Percentiles rank a stretch among this genome's conserved stretches.
phyloP scores from a whole-genome alignment of 495 filamentous ascomycete species.

The Rusavskia elegans region DNA sequence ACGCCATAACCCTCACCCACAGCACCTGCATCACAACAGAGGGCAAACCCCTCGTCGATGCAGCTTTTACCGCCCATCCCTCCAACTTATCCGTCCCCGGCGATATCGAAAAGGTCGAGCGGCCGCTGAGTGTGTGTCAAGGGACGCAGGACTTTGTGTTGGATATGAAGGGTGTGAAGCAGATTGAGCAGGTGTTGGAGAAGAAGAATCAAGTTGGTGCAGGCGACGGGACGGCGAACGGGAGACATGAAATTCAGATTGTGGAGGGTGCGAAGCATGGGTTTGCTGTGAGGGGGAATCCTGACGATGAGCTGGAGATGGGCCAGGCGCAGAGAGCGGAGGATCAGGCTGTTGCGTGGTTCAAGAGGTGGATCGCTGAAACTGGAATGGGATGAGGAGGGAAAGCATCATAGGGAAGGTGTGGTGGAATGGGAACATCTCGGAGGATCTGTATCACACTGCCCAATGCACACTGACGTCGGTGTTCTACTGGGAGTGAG shows the following conservation, averaged over 20 bases:
- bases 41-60: constrained; percentile 26
- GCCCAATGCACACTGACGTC: no score
- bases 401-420: no score
- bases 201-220: constrained; percentile 19
- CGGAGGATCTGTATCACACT: no score
- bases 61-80: constrained; percentile 43
- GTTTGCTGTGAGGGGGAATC: constrained; percentile 40
- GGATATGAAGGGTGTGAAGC: constrained; percentile 19
- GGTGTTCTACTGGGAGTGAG: no score
- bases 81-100: constrained; percentile 25
- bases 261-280: constrained; percentile 42
- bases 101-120: constrained; percentile 34
- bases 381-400: no score
- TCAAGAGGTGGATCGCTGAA: constrained; percentile 7
- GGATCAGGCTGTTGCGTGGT: constrained; percentile 42
- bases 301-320: constrained; percentile 23
- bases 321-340: constrained; percentile 28
- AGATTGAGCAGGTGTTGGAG: constrained; percentile 26
- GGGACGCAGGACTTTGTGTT: constrained; percentile 36
- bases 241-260: constrained; percentile 26
- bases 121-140: constrained; percentile 38
- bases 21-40: constrained; percentile 4
- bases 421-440: no score
- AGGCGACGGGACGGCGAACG: no score
- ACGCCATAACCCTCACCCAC: constrained; percentile 25